Evolutionary conservation across 169 alveolate genomes (phyloP), one percentile per base, ranked within the genome.

Genomic region (Plasmodium yoelii): DNA sequence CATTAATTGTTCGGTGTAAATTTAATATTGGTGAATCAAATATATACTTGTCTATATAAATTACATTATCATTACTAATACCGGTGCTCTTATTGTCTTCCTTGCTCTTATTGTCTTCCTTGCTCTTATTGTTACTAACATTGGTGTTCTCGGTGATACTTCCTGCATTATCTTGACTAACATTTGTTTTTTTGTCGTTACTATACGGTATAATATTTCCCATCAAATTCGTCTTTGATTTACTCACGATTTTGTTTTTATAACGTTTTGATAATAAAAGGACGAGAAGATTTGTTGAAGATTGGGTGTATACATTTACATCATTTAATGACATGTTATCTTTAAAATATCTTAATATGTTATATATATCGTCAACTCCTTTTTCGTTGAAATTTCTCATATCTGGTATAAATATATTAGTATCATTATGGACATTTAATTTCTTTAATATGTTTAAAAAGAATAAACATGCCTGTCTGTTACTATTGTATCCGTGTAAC

Each of bases 1-100:
- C 51, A 46, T 77, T 64, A 49, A 77, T 77, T 63, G 88, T 77
- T 77, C 71, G 63, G 56, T 77, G 88, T 55, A 77, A 68, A 63
- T 77, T 77, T 42, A 77, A 44, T 64, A 77, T 77, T 19, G 88
- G 88, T n/a, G 88, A 77, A 68, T 77, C 88, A 77, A 77, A 77
- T 19, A 77, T 77, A 44, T 77, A 77, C 56, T 77, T 77, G 34
- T 77, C 88, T 49, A 77, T 77, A 64, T 77, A 77, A 9, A 77
- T 77, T 18, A 77, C 44, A 19, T 77, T 68, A 12, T 61, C 65
- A 55, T 47, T 55, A 24, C 8, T 42, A 44, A 34, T 34, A 7
- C 7, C 7, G 42, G 42, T 4, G 4, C 7, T 34, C 5, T 34
- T 34, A 34, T 34, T 34, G 4, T 34, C 42, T 4, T 0, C 39